Evolutionary conservation across 2,329 filamentous ascomycete species (phyloP), one percentile per base, ranked within the genome.

Genomic region (Diaporthe longicolla): DNA sequence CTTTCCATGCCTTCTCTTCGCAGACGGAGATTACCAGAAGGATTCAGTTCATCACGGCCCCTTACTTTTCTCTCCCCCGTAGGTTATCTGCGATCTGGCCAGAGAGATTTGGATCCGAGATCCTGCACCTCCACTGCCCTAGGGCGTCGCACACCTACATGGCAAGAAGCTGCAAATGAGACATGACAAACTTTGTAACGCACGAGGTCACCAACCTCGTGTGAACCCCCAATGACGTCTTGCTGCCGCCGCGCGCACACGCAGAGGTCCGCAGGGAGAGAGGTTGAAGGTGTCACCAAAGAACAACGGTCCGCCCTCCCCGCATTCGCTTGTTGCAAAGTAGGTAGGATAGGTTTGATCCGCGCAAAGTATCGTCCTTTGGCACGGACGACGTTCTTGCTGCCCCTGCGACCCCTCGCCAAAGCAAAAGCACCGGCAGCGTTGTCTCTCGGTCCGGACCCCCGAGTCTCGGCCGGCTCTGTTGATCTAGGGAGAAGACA

Each of bases 181-280:
- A 66, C 45, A 52, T 66, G 43, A 66, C 61, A 66, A 66, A 52
- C 63, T 52, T 65, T 65, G 61, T 65, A n/a, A 40, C 61, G 43
- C 61, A 17, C 61, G 43, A 35, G 26, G 61, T 37, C 13, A 48
- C 45, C 59, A 40, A 63, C 40, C 24, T 63, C 59, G 37, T 26
- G 37, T 19, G 19, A 35, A 29, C 61, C 63, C 32, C 37, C 37
- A 24, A 29, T 48, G 43, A 52, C 61, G 40, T 50, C 45, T 19
- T 66, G 45, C 45, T 32, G 43, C 29, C 29, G 59, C 37, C 10
- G 37, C 43, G 52, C 21, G 35, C 21, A 40, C 40, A 29, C 11
- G 21, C 40, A 50, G 15, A 35, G 24, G 19, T 24, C 61, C 59
- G 40, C 59, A 24, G 59, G 43, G 43, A 48, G 40, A n/a, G 13